Percentiles rank a stretch among this genome's conserved stretches.
phyloP scores from a whole-genome alignment of 495 filamentous ascomycete species.

The Halenospora varia region DNA sequence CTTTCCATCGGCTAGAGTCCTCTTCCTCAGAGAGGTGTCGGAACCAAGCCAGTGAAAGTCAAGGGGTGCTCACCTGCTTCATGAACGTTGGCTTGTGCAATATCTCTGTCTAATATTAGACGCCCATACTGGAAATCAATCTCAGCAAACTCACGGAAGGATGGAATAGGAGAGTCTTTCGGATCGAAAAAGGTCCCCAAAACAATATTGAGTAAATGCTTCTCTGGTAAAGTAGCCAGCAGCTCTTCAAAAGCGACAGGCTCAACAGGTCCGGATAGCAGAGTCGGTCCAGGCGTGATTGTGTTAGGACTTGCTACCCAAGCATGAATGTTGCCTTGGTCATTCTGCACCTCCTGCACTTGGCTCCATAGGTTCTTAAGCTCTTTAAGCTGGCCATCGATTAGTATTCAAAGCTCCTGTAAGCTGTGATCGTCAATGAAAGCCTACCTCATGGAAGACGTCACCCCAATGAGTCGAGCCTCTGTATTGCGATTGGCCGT shows the following conservation, averaged over 20 bases:
- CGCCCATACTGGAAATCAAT: neutral
- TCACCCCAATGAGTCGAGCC: conserved; percentile 2
- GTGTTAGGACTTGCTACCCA: neutral
- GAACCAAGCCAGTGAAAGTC: too few species aligned
- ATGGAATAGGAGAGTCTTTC: conserved; percentile 15
- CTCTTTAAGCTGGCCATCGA: conserved; percentile 64
- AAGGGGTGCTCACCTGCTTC: conserved; percentile 15
- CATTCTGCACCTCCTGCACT: conserved; percentile 29
- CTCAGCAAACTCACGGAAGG: conserved; percentile 1
- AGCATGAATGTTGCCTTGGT: conserved; percentile 55
- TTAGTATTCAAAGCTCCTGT: neutral
- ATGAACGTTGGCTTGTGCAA: conserved; percentile 26
- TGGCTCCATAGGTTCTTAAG: conserved; percentile 52
- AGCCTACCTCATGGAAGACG: neutral
- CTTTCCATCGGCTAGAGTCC: too few species aligned
- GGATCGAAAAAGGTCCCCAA: conserved; percentile 43
- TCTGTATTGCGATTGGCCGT: neutral
- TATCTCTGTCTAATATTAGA: conserved; percentile 13
- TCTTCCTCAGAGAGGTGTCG: too few species aligned
- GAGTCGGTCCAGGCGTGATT: conserved; percentile 15
- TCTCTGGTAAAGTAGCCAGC: conserved; percentile 37
- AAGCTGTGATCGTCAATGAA: neutral
- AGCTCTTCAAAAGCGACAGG: conserved; percentile 29
- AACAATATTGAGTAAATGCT: conserved; percentile 35
- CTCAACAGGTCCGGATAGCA: conserved; percentile 19